A percentile compares a stretch with the other conserved stretches of the same genome.
These are phyloP conservation scores for Urochloa ruziziensis DNA, from an alignment of 176 grass and related monocot species.

Conservation along the genomic window DNA sequence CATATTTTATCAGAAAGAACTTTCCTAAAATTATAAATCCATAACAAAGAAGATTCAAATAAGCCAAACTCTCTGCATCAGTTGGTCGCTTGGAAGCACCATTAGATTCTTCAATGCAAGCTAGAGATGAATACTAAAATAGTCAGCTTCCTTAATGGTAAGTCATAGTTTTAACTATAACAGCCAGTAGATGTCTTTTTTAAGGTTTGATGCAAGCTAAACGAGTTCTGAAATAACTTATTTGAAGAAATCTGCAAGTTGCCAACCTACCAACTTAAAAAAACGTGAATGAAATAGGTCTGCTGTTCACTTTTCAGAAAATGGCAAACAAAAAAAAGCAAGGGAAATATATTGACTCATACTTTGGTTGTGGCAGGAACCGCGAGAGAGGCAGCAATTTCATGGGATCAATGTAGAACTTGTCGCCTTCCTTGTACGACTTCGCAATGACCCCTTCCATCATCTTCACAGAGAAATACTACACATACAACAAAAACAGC, in stretches of 20 bases:
- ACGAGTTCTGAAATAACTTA: background rate
- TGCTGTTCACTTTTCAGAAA: background rate
- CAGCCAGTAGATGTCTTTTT: background rate
- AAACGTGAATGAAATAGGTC: background rate
- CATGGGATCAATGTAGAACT: conserved; percentile 89
- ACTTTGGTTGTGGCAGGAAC: conserved; percentile 92
- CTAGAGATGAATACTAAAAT: background rate
- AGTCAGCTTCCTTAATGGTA: background rate
- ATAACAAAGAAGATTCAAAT: background rate
- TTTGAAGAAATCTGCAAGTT: background rate
- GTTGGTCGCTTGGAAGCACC: background rate
- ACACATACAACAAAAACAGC: background rate
- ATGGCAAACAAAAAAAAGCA: background rate
- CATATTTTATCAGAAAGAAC: background rate
- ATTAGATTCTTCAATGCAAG: background rate
- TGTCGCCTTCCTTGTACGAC: conserved; percentile 72
- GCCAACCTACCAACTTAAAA: background rate
- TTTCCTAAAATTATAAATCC: background rate
- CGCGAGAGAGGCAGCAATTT: conserved; percentile 85
- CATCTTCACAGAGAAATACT: conserved; percentile 97
- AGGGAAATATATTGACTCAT: conserved; percentile 6
- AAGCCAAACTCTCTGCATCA: background rate
- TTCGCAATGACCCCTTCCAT: conserved; percentile 80
- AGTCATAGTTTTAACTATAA: background rate
- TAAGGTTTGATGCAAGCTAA: background rate